A percentile compares a stretch with the other conserved stretches of the same genome.
Evolutionary conservation across 495 filamentous ascomycete species (phyloP).

Genomic region (Hyaloscypha finlandica): DNA sequence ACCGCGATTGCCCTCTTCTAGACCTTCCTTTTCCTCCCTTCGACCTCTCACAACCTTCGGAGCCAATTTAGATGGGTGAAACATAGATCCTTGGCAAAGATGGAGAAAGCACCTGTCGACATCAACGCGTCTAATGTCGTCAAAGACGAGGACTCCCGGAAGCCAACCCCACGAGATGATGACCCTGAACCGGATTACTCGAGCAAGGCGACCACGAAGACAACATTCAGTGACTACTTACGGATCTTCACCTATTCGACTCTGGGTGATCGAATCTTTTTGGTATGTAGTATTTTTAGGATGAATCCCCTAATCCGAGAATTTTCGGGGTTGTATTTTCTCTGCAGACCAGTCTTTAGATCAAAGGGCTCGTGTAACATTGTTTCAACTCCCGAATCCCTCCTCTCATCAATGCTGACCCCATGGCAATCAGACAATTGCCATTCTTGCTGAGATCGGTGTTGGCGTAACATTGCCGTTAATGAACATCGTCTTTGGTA

Average conservation of each 20-base stretch:
- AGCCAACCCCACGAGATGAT: constrained; percentile 5
- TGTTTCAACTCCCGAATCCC: not conserved
- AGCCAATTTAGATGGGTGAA: constrained; percentile 6
- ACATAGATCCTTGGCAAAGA: not conserved
- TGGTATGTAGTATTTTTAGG: not conserved
- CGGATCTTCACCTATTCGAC: constrained; percentile 32
- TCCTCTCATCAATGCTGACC: not conserved
- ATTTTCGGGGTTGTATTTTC: not conserved
- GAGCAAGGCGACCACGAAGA: constrained; percentile 61
- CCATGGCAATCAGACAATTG: not conserved
- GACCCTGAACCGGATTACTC: constrained; percentile 40
- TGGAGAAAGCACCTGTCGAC: constrained; percentile 16
- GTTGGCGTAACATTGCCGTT: constrained; percentile 40
- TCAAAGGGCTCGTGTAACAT: not conserved
- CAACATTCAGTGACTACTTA: constrained; percentile 46
- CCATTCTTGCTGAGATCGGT: constrained; percentile 23
- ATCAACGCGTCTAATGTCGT: not conserved
- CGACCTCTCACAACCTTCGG: not conserved
- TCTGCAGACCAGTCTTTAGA: not conserved
- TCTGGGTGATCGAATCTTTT: constrained; percentile 21
- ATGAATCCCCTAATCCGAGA: not conserved
- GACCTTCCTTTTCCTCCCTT: not conserved
- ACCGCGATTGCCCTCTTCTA: not conserved
- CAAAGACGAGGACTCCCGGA: constrained; percentile 3
- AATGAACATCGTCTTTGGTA: constrained; percentile 49